Evolutionary conservation across 208 protist genomes (phyloP), one percentile per base, ranked within the genome.

Genomic region (Herpetomonas tarakana): DNA sequence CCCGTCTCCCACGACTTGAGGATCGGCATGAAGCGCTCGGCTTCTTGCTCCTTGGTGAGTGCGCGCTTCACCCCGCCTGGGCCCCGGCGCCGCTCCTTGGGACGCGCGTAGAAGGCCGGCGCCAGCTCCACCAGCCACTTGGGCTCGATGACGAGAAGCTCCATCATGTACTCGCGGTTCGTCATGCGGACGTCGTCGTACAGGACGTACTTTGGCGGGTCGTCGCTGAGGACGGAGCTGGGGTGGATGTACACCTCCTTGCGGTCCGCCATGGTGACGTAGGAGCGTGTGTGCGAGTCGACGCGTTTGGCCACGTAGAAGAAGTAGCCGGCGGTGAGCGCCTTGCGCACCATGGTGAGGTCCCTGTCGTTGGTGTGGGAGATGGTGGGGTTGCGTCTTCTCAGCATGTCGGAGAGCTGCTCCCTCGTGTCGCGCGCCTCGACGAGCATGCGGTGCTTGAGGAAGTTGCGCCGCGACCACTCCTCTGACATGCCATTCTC

Each of bases 251-350:
- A 92, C 24, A 93, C 90, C 70, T 96, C 90, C 16, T 83, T 76
- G n/a, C 84, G 82, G 53, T 96, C 90, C n/a, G 86, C 71, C 18
- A 96, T 50, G 24, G 86, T 93, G 25, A 86, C 86, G 73, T 92
- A 96, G 30, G 82, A 79, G 27, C 82, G 75, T 2, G 83, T 81
- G 67, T 89, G 73, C 28, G 78, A 79, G 61, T 88, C 83, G 21
- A 92, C 76, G 64, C 94, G 94, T 62, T 87, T 92, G 0, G 98
- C 97, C 0, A 96, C 98, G 74, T 99, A 86, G 49, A 92, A 91
- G 80, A 99, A 99, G 85, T 98, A 99, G 14, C 98, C 99, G 7
- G 91, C 92, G 9, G 83, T 88, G 70, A 99, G 88, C 21, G 98
- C 97, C 29, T 94, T 93, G 29, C 97, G 88, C 38, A 99, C 87